phyloP scores from a whole-genome alignment of 768 basidiomycete genomes.

The Leccinum aurantiacum region DNA sequence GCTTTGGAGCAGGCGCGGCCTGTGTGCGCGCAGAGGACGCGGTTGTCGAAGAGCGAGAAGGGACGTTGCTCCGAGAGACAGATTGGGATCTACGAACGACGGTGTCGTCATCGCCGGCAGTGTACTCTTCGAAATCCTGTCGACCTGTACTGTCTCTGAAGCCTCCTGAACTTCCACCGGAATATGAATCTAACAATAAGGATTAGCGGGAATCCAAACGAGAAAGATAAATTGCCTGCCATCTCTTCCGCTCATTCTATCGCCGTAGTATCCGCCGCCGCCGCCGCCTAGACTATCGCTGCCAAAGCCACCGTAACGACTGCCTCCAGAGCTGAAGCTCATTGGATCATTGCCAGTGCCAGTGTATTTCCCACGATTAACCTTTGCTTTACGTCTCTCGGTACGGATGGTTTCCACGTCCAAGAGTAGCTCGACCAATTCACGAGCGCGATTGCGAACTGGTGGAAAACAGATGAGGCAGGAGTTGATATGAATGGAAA shows the following conservation, averaged over 20 bases:
- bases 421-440: constrained; percentile 86
- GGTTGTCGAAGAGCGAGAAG: constrained; percentile 34
- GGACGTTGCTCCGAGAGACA: constrained; percentile 31
- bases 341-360: constrained; percentile 84
- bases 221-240: constrained; percentile 32
- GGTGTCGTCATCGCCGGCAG: constrained; percentile 91
- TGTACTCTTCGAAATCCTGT: constrained; percentile 86
- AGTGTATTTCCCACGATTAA: constrained; percentile 84
- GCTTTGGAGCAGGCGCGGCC: constrained; percentile 33
- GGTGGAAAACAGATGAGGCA: background rate
- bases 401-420: constrained; percentile 88
- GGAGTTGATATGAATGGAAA: background rate
- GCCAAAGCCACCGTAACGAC: constrained; percentile 72
- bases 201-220: constrained; percentile 3
- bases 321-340: constrained; percentile 56
- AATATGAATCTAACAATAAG: constrained; percentile 35
- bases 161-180: constrained; percentile 47
- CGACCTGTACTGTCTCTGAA: constrained; percentile 61
- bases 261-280: constrained; percentile 44
- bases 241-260: constrained; percentile 38
- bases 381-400: constrained; percentile 91
- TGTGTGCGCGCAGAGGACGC: constrained; percentile 40
- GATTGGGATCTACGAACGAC: constrained; percentile 41
- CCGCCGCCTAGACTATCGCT: constrained; percentile 44
- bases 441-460: constrained; percentile 95